Conservation (phyloP, 148 eudicot species). For the Spergularia marina region DNA sequence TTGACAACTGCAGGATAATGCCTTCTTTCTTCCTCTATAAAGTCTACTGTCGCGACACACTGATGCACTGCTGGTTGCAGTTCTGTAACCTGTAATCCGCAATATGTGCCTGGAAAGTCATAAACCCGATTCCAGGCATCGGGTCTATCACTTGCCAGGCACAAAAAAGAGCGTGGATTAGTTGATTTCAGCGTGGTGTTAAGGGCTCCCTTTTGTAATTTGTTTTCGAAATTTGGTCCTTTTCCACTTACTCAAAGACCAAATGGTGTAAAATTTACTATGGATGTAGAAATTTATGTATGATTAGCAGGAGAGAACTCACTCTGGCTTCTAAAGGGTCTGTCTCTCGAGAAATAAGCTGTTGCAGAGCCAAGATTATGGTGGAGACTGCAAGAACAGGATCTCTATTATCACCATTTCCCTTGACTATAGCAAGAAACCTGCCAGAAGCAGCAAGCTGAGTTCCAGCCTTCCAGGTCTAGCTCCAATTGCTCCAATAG, state of each 20-base stretch:
- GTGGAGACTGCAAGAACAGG: slow-evolving; percentile 33
- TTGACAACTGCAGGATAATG: slow-evolving; percentile 40
- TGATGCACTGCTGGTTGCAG: slow-evolving; percentile 37
- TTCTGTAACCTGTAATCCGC: slow-evolving; percentile 40
- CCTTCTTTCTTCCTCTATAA: slow-evolving; percentile 37
- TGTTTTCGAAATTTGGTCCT: no score
- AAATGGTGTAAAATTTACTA: no score
- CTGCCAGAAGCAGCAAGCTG: slow-evolving; percentile 27
- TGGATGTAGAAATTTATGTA: not conserved
- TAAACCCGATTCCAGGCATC: no score
- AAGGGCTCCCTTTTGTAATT: no score
- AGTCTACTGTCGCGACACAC: slow-evolving; percentile 37
- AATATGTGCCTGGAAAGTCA: no score
- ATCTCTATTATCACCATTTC: slow-evolving; percentile 26
- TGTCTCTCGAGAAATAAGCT: slow-evolving; percentile 38
- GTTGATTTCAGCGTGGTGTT: no score
- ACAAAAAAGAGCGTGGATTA: no score
- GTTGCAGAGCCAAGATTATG: slow-evolving; percentile 34
- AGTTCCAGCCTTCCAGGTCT: slow-evolving; percentile 40
- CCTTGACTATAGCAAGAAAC: slow-evolving; percentile 25
- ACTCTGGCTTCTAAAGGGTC: slow-evolving; percentile 36
- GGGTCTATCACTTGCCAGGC: no score
- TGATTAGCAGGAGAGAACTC: not conserved
- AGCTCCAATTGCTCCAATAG: slow-evolving; percentile 27
- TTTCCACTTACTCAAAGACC: no score